A percentile compares a stretch with the other conserved stretches of the same genome.
Conservation (phyloP, 257 asterid species). For the Cordia subcordata region DNA sequence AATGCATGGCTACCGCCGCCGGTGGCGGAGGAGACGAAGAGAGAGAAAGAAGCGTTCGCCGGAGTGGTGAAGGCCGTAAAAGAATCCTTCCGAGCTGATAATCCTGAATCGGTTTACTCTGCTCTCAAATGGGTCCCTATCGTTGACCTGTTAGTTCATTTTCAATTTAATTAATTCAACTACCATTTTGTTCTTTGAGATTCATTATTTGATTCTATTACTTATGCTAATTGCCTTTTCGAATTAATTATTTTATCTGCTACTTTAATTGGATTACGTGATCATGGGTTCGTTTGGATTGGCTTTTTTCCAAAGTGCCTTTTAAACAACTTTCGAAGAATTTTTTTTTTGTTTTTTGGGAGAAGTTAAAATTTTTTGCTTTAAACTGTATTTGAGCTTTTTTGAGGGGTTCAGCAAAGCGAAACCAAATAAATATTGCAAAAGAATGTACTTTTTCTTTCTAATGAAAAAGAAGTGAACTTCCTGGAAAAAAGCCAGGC, state of each 20-base stretch:
- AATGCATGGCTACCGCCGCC: conserved; percentile 99
- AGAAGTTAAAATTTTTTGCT: too few relatives aligned
- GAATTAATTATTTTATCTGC: not conserved
- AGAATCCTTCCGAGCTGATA: conserved; percentile 56
- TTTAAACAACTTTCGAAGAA: too few relatives aligned
- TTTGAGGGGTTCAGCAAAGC: too few relatives aligned
- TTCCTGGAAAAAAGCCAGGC: too few relatives aligned
- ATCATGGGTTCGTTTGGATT: too few relatives aligned
- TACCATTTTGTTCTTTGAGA: conserved; percentile 3
- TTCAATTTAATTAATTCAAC: not conserved
- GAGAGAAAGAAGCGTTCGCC: conserved; percentile 82
- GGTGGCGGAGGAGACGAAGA: conserved; percentile 79
- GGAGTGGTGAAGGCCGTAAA: conserved; percentile 64
- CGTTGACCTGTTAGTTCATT: conserved; percentile 74
- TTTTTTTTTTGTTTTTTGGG: too few relatives aligned
- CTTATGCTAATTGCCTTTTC: not conserved
- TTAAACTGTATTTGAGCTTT: too few relatives aligned
- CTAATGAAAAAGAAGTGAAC: too few relatives aligned
- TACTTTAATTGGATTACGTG: too few relatives aligned
- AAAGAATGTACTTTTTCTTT: too few relatives aligned
- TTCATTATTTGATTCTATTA: not conserved
- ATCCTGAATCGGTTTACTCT: conserved; percentile 88
- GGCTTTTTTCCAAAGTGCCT: too few relatives aligned
- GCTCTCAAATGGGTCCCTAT: conserved; percentile 88
- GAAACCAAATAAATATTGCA: too few relatives aligned